Base-by-base conservation (phyloP, 257 asterid genomes). In the Gentiana dahurica region DNA sequence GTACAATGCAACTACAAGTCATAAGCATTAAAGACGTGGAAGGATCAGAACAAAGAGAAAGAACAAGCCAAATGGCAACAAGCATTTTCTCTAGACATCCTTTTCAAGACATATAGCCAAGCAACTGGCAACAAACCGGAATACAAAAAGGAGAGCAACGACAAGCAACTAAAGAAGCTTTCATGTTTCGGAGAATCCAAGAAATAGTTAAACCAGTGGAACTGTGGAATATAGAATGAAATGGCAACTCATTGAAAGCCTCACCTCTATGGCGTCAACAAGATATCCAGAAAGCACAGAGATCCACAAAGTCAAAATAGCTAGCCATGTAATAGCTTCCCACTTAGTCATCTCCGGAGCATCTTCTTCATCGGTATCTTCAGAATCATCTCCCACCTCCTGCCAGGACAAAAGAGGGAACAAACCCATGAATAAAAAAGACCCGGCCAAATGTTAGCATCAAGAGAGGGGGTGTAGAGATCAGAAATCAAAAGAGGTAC, bases 241-340 rank as follows among this genome's bases (percentile, higher is more conserved):
- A 24, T 9, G 39, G 2, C 13, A 34, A 37, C 15, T 58, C 46
- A 41, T 10, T 41, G 46, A 3, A 24, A 51, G 11, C 4, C 34
- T 62, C 68, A 90, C 97, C 95, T 87, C 81, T 49, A 90, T 84
- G 55, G 96, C 94, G 65, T 90, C 95, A 32, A 90, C 96, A 41
- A 87, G 97, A 77, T 84, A 90, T 62, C 89, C 97, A n/a, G 97
- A 90, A 47, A 90, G 71, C 69, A 90, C 74, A 36, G 95, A 90
- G 69, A 90, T 90, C 94, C 94, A 87, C 60, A 82, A 62, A 51
- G 97, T 90, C 74, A 87, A 76, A 53, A 86, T 52, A 34, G 93
- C 82, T 60, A 90, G 96, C 96, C 97, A 90, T 58, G 62, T 82
- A 34, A 90, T 68, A 56, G 91, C 83, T 84, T 87, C 95, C 96